phyloP scores from a whole-genome alignment of 257 asterid genomes.

The Catharanthus roseus region DNA sequence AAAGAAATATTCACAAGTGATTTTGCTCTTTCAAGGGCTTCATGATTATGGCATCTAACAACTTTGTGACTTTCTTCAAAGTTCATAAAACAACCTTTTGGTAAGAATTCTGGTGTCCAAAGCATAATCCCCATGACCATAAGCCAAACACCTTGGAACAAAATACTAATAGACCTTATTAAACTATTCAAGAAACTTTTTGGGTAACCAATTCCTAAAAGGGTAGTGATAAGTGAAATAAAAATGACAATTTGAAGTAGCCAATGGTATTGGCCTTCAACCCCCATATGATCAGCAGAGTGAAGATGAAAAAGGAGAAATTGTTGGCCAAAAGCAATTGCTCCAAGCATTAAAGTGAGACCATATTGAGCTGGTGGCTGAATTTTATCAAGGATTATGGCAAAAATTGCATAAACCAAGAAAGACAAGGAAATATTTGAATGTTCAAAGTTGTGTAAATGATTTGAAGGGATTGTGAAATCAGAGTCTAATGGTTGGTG shows the following conservation, averaged over 20 bases:
- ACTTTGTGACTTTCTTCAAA: slow-evolving; percentile 38
- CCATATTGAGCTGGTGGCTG: slow-evolving; percentile 36
- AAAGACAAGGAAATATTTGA: slow-evolving; percentile 64
- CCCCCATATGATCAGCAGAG: slow-evolving; percentile 73
- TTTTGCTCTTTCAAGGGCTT: slow-evolving; percentile 59
- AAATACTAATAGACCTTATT: slow-evolving; percentile 40
- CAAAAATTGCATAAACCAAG: slow-evolving; percentile 51
- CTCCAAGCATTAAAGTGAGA: slow-evolving; percentile 51
- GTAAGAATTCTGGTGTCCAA: slow-evolving; percentile 60
- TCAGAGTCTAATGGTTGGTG: slow-evolving; percentile 46
- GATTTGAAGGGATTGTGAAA: slow-evolving; percentile 47
- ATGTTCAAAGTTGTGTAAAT: slow-evolving; percentile 69
- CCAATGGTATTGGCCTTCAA: slow-evolving; percentile 86
- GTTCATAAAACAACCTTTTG: slow-evolving; percentile 17
- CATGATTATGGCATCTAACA: slow-evolving; percentile 45
- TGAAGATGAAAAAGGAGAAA: slow-evolving; percentile 71
- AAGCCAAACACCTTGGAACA: slow-evolving; percentile 78
- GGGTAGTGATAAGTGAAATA: slow-evolving; percentile 37
- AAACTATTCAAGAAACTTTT: slow-evolving; percentile 59
- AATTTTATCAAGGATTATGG: slow-evolving; percentile 40
- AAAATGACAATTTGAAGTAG: slow-evolving; percentile 54
- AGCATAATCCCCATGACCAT: slow-evolving; percentile 63
- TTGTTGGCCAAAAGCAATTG: slow-evolving; percentile 62
- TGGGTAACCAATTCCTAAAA: slow-evolving; percentile 36
- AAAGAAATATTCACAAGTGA: slow-evolving; percentile 60